A percentile compares a stretch with the other conserved stretches of the same genome.
These are phyloP conservation scores for Rostrohypoxylon terebratum DNA, from an alignment of 495 filamentous ascomycete species.

Conservation along the genomic window DNA sequence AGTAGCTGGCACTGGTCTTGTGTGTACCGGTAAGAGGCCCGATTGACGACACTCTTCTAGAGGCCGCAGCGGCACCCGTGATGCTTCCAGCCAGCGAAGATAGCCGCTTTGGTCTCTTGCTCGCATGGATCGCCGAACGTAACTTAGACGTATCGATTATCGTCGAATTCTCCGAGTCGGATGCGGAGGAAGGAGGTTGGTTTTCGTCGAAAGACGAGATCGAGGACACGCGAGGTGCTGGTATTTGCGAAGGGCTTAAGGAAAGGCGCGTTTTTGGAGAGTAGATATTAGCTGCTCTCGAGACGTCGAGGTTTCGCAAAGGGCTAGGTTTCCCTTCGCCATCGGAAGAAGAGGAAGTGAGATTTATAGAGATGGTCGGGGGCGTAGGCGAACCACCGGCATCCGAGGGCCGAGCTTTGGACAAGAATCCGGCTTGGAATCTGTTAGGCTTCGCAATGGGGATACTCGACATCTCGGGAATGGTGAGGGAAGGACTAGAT, in stretches of 20 bases:
- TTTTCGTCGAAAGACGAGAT: constrained; percentile 54
- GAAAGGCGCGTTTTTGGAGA: constrained; percentile 49
- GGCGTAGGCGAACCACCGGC: constrained; percentile 72
- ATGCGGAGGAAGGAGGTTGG: constrained; percentile 57
- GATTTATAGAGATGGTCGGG: constrained; percentile 71
- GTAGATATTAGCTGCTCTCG: constrained; percentile 56
- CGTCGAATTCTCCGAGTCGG: constrained; percentile 58
- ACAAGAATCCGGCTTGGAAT: constrained; percentile 91
- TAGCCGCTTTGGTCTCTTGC: constrained; percentile 57
- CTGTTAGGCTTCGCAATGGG: constrained; percentile 73
- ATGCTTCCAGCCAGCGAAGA: constrained; percentile 48
- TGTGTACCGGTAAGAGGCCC: constrained; percentile 36
- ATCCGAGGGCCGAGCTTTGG: constrained; percentile 65
- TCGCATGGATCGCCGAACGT: constrained; percentile 58
- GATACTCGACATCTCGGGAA: constrained; percentile 56
- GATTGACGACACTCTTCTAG: constrained; percentile 55
- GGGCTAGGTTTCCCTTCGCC: constrained; percentile 73
- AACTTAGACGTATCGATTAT: constrained; percentile 60
- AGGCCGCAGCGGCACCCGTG: constrained; percentile 38
- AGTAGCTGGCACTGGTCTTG: constrained; percentile 49
- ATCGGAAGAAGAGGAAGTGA: constrained; percentile 71
- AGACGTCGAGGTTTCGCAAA: constrained; percentile 56
- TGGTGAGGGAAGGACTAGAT: constrained; percentile 69
- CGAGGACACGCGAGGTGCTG: constrained; percentile 30
- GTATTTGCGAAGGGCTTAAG: constrained; percentile 46